Conservation (phyloP, 2,329 filamentous ascomycete genomes). For the Arthrobotrys musiformis region DNA sequence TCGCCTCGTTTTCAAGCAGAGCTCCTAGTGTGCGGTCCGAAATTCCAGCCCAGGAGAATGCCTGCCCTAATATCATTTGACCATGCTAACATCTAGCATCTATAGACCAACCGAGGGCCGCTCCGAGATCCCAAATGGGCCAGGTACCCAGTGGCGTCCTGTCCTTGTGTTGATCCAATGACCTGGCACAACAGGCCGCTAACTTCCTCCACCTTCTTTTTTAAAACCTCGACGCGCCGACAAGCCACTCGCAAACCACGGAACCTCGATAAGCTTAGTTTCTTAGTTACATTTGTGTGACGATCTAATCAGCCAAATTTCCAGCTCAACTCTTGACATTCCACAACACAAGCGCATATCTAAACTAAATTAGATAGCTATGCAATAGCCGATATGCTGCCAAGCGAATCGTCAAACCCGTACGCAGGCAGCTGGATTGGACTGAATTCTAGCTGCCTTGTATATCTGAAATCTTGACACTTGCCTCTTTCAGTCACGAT, state of each 20-base stretch:
- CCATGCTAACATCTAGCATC: no score
- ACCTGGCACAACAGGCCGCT: not conserved
- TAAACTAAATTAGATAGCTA: not conserved
- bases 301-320: not conserved
- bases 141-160: not conserved
- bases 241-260: slow-evolving; percentile 4
- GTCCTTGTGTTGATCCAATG: not conserved
- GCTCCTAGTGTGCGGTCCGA: not conserved
- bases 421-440: slow-evolving; percentile 36
- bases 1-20: not conserved
- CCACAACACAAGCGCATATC: not conserved
- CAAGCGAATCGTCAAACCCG: not conserved
- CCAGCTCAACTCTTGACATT: not conserved
- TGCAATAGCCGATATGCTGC: not conserved
- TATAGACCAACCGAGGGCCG: not conserved
- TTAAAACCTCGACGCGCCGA: not conserved
- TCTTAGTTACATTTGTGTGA: not conserved
- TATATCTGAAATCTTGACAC: slow-evolving; percentile 22
- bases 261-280: slow-evolving; percentile 39
- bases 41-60: no score
- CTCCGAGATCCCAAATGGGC: not conserved
- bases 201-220: slow-evolving; percentile 34
- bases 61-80: no score
- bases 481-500: slow-evolving; percentile 22
- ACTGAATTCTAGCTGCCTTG: not conserved